A percentile compares a stretch with the other conserved stretches of the same genome.
These are phyloP conservation scores for Linderniella brevidens DNA, from an alignment of 257 asterid species.

Conservation along the genomic window DNA sequence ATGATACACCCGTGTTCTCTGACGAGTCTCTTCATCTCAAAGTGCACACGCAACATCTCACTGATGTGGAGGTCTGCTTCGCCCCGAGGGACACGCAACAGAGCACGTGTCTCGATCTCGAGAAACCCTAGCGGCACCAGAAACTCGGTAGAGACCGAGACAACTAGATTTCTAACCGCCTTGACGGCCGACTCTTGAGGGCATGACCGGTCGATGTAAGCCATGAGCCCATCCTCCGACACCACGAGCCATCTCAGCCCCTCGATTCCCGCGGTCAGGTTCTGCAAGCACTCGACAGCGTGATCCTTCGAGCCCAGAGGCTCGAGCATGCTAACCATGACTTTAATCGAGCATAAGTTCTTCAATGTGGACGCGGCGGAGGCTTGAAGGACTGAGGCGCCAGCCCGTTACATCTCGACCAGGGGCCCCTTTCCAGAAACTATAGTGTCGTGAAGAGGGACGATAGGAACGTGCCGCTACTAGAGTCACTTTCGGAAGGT, in stretches of 20 bases:
- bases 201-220: conserved; percentile 52
- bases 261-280: conserved; percentile 45
- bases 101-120: conserved; percentile 54
- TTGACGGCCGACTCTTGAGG: conserved; percentile 77
- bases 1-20: conserved; percentile 70
- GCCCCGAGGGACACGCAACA: conserved; percentile 48
- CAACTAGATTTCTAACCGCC: conserved; percentile 49
- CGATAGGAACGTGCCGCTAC: no score
- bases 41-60: conserved; percentile 36
- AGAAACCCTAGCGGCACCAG: conserved; percentile 37
- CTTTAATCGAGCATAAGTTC: no score
- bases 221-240: conserved; percentile 53
- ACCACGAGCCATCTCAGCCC: conserved; percentile 33
- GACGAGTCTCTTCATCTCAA: conserved; percentile 35
- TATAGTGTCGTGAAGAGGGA: no score
- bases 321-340: conserved; percentile 53
- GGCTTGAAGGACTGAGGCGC: no score
- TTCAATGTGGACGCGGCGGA: no score
- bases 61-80: conserved; percentile 59
- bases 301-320: conserved; percentile 62
- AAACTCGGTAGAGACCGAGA: conserved; percentile 24
- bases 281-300: conserved; percentile 77
- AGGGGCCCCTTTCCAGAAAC: no score
- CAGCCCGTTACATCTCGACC: no score
- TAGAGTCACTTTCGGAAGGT: no score